Evolutionary conservation across 1,139 yeast species (phyloP), one percentile per base, ranked within the genome.

Genomic region (Diutina rugosa): DNA sequence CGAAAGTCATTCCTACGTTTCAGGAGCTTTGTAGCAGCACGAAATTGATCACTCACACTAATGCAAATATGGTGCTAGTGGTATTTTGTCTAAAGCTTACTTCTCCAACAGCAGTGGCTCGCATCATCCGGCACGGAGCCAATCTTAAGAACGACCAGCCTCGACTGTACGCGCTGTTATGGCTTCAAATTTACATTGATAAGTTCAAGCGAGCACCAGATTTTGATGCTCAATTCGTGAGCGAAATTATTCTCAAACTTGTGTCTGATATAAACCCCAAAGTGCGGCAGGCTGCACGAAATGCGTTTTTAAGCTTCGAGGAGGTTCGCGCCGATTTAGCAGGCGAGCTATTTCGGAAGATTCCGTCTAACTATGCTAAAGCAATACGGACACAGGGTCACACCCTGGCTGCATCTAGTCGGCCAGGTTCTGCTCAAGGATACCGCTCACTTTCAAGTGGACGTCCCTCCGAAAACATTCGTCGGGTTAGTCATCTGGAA

Each of bases 221-320:
- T 12, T 49, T 16, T 12, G 51, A 47, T 12, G 10, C n/a, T 4
- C 16, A 30, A 14, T 47, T 47, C 29, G 51, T 47, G 12, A 29
- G 10, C 3, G 51, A 47, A 6, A n/a, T 28, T 14, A n/a, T 32
- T 7, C 41, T 38, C 7, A 84, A 80, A 63, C 84, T 95, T 44
- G 72, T 93, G 2, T 69, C 81, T 0, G 98, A 93, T 68, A 89
- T 96, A 0, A 87, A 87, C 59, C 90, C 95, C 0, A 73, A 78
- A 0, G 97, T 89, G 0, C 77, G 97, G 59, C 95, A 84, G 46
- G 74, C 82, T 0, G 88, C 87, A 71, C 79, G 96, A 64, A 73
- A 74, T 9, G 77, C 90, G 0, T 91, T 80, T 64, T 90, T 97
- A 97, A 74, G 80, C 26, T 79, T 81, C 59, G 76, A 78, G 61